These are phyloP conservation scores for Cryptomeria japonica DNA, from an alignment of 75 land plant species.

Conservation along the genomic window DNA sequence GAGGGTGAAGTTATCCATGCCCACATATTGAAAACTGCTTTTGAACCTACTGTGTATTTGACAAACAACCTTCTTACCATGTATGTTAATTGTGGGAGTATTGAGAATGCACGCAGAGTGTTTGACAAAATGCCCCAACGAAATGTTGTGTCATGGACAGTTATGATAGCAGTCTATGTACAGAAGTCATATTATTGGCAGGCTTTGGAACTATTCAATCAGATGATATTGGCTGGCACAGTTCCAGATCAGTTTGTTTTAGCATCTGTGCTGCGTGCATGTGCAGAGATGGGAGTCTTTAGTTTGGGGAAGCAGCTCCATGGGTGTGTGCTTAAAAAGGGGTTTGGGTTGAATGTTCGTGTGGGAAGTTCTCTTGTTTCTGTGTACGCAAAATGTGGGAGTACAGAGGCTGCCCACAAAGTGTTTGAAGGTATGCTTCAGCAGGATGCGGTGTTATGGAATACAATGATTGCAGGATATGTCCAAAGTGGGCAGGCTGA, in stretches of 20 bases:
- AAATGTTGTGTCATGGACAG: constrained; percentile 63
- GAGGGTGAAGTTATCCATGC: constrained; percentile 58
- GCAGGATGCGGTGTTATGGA: constrained; percentile 64
- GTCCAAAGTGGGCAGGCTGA: constrained; percentile 57
- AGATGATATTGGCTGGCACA: constrained; percentile 44
- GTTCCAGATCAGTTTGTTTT: constrained; percentile 47
- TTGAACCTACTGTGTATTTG: constrained; percentile 39
- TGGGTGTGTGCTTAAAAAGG: constrained; percentile 37
- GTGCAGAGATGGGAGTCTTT: constrained; percentile 54
- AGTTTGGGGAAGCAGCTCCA: constrained; percentile 66
- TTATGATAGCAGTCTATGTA: constrained; percentile 63
- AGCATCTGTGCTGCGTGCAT: constrained; percentile 64
- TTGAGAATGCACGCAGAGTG: constrained; percentile 52
- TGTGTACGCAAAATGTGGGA: constrained; percentile 82
- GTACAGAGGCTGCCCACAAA: constrained; percentile 39
- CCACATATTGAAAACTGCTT: constrained; percentile 35
- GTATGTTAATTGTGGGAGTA: constrained; percentile 59
- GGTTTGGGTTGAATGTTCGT: constrained; percentile 44
- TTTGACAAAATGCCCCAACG: constrained; percentile 40
- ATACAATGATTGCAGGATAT: constrained; percentile 72
- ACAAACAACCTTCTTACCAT: constrained; percentile 66
- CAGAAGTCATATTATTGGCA: constrained; percentile 45
- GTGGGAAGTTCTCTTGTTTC: constrained; percentile 58
- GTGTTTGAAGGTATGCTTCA: constrained; percentile 45
- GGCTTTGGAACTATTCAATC: constrained; percentile 46